These are phyloP conservation scores for Boletus fagicola DNA, from an alignment of 768 basidiomycete genomes.

Conservation along the genomic window DNA sequence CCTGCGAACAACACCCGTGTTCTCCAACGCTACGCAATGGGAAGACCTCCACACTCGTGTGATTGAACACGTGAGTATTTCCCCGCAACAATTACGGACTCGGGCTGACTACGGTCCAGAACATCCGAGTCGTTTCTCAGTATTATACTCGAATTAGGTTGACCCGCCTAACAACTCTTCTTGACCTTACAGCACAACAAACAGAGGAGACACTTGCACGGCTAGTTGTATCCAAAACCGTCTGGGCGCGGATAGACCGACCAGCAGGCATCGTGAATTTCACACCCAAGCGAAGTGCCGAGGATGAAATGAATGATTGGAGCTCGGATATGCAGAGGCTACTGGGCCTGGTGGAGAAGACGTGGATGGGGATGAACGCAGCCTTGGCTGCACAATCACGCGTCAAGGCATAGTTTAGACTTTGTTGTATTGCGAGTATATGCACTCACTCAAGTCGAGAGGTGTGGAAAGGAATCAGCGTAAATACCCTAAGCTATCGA, in stretches of 20 bases:
- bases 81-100: background rate
- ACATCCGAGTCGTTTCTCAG: conserved; percentile 88
- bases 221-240: conserved; percentile 86
- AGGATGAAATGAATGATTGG: conserved; percentile 98
- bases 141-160: conserved; percentile 96
- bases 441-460: background rate
- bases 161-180: conserved; percentile 74
- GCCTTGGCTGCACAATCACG: conserved; percentile 81
- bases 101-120: conserved; percentile 47
- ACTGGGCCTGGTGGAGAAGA: conserved; percentile 91
- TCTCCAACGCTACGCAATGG: conserved; percentile 78
- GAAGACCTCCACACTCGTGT: conserved; percentile 94
- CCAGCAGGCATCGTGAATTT: conserved; percentile 89
- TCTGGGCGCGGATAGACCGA: conserved; percentile 93
- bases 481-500: conserved; percentile 14
- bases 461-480: background rate
- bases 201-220: conserved; percentile 89
- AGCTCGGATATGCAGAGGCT: conserved; percentile 94
- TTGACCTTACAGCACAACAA: conserved; percentile 77
- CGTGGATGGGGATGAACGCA: conserved; percentile 97
- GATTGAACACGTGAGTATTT: conserved; percentile 83
- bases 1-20: conserved; percentile 77
- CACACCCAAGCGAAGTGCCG: conserved; percentile 74
- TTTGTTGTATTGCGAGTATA: conserved; percentile 19
- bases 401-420: conserved; percentile 40